phyloP scores from a whole-genome alignment of 2,329 filamentous ascomycete species.

The Aspergillus arachidicola region DNA sequence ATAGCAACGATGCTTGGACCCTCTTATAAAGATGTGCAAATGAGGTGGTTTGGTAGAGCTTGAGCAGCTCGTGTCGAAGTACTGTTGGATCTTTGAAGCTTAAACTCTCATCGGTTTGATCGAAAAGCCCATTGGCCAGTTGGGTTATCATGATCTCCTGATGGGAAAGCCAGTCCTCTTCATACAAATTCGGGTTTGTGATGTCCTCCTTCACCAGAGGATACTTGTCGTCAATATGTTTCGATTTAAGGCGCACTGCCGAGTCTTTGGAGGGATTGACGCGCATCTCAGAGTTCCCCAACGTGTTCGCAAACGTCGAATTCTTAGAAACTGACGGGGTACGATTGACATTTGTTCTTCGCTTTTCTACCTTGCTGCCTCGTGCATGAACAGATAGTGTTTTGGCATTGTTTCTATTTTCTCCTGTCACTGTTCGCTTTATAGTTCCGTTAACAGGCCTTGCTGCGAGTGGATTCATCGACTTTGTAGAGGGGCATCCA shows the following conservation, averaged over 20 bases:
- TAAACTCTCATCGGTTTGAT: slow-evolving; percentile 30
- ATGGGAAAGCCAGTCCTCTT: slow-evolving; percentile 64
- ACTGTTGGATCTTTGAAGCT: slow-evolving; percentile 26
- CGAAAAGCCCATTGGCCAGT: slow-evolving; percentile 60
- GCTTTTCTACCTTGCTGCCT: neutral
- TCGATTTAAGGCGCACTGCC: slow-evolving; percentile 31
- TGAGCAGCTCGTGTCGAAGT: slow-evolving; percentile 53
- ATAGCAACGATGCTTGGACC: slow-evolving; percentile 60
- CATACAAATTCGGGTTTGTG: slow-evolving; percentile 60
- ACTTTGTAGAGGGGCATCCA: neutral
- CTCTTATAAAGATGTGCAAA: slow-evolving; percentile 58
- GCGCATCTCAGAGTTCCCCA: slow-evolving; percentile 25
- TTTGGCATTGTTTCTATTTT: slow-evolving; percentile 18
- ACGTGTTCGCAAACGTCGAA: slow-evolving; percentile 16
- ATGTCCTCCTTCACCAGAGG: slow-evolving; percentile 59
- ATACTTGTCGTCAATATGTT: slow-evolving; percentile 43
- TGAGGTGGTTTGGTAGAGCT: slow-evolving; percentile 55
- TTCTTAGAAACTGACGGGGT: slow-evolving; percentile 12
- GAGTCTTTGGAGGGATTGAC: slow-evolving; percentile 32
- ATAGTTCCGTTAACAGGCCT: slow-evolving; percentile 10
- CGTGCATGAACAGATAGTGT: neutral
- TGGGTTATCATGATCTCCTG: slow-evolving; percentile 65
- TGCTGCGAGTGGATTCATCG: slow-evolving; percentile 10
- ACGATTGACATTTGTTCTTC: neutral
- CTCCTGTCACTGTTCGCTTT: slow-evolving; percentile 13